Evolutionary conservation across 2,329 filamentous ascomycete species (phyloP), one percentile per base, ranked within the genome.

Genomic region (Exophiala dermatitidis): DNA sequence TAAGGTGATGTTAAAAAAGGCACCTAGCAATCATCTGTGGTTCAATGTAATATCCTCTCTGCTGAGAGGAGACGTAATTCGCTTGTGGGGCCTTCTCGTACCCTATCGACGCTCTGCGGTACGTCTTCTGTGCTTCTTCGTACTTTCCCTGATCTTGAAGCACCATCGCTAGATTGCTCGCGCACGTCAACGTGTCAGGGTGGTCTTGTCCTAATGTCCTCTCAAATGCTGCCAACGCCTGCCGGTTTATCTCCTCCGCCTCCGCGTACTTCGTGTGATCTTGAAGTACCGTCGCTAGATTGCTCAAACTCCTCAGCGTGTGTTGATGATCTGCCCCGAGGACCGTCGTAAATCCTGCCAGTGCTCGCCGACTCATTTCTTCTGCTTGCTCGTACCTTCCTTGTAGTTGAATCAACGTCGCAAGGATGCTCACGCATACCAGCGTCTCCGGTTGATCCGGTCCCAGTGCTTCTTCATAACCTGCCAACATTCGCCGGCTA

Each of bases 321-420:
- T 60, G 34, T 5, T 53, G 61, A 54, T 66, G 60, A 37, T 65
- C 55, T 5, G 34, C 19, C 1, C 65, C 63, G 26, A 64, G 50
- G 32, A 59, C 30, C 38, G 46, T 55, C 36, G 61, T 52, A 1
- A 43, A 48, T 3, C 45, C 53, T 44, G 56, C 52, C 29, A 66
- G 30, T 12, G 58, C 53, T 46, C 54, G 49, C 42, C 50, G 19
- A 33, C 59, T 30, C 7, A 65, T 46, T 36, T 57, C 53, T 47
- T 63, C 60, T 10, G 60, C 62, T 47, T 59, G 50, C 36, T 52
- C 56, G 41, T 53, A 61, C 44, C 50, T 56, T 44, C 56, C 54
- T 48, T 56, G 61, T 37, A 56, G 30, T 36, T 36, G 33, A 36
- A 19, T 19, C 19, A 19, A 19, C 19, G 19, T 19, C 19, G 19